phyloP scores from a whole-genome alignment of 345 rosid genomes.

The Boechera divaricarpa region DNA sequence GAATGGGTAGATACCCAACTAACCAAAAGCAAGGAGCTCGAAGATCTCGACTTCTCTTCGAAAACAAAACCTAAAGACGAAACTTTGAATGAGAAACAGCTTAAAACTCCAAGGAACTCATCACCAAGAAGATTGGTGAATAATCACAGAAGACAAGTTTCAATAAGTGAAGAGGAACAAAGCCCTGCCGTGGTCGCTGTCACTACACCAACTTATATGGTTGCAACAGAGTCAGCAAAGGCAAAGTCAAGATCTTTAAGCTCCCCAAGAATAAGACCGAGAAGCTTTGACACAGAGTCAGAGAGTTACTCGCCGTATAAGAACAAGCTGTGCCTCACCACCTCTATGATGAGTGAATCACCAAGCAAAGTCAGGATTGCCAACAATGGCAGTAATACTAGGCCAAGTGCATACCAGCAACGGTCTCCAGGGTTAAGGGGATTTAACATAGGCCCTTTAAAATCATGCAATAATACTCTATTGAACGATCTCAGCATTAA shows the following conservation, averaged over 20 bases:
- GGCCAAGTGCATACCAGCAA: conserved; percentile 63
- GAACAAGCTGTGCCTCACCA: conserved; percentile 56
- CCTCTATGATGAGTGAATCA: conserved; percentile 55
- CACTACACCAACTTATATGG: conserved; percentile 79
- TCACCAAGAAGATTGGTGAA: conserved; percentile 52
- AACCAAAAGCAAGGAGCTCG: conserved; percentile 71
- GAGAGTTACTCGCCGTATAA: conserved; percentile 83
- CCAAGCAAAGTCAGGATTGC: conserved; percentile 47
- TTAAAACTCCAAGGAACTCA: conserved; percentile 48
- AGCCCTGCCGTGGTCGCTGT: conserved; percentile 46
- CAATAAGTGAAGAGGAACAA: conserved; percentile 67
- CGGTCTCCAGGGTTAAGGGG: conserved; percentile 80
- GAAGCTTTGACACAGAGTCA: conserved; percentile 70
- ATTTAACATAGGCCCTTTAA: conserved; percentile 52
- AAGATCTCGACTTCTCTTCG: conserved; percentile 73
- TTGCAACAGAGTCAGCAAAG: conserved; percentile 87
- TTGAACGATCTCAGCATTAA: conserved; percentile 64
- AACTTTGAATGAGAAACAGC: conserved; percentile 46
- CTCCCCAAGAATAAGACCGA: conserved; percentile 74
- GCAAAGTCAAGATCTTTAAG: conserved; percentile 81
- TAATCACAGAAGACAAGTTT: conserved; percentile 64
- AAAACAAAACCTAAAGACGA: conserved; percentile 52
- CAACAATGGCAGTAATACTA: conserved; percentile 21
- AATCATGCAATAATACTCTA: conserved; percentile 47
- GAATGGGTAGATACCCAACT: conserved; percentile 88